Evolutionary conservation across 1,284 basidiomycete genomes (phyloP), one percentile per base, ranked within the genome.

Genomic region (Psilocybe mexicana): DNA sequence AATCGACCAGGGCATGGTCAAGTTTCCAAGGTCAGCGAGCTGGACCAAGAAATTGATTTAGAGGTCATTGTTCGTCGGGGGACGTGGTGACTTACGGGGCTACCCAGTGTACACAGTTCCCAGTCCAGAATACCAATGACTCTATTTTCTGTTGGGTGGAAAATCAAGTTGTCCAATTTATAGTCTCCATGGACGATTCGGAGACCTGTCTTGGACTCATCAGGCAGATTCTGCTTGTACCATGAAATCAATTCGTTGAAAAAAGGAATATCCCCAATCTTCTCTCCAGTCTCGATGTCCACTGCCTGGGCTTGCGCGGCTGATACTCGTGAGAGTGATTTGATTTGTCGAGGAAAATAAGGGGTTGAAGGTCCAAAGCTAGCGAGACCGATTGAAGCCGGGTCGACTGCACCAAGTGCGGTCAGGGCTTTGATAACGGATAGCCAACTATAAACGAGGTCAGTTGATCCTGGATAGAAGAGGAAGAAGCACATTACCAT

Each of bases 81-180:
- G 23, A 35, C 40, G 40, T 36, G 24, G 25, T n/a, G 42, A 73
- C 81, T 44, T 68, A 92, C 87, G 33, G 91, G 90, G 66, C 89
- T 93, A 6, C 94, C 94, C 14, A 97, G 80, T 1, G 96, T 98
- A 67, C 93, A 96, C 40, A 98, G 76, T 70, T 98, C 96, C 96
- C 96, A 98, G 71, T 98, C 96, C 49, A 98, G 76, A 44, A 98
- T 94, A 1, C 93, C 96, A 66, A 98, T 95, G 1, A 98, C 94
- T 46, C 85, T 79, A 58, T 95, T 93, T 74, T 97, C 89, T 1
- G 89, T 94, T 0, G 92, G 91, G 69, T 98, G 95, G 75, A 95
- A 98, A 61, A 98, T 85, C 64, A 98, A 72, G 70, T 98, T 99
- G 73, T 99, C 96, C 24, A 97, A 81, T 74, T 99, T 99, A 72